Evolutionary conservation across 2,329 filamentous ascomycete genomes (phyloP), one percentile per base, ranked within the genome.

Genomic region (Lasiodiplodia sp.): DNA sequence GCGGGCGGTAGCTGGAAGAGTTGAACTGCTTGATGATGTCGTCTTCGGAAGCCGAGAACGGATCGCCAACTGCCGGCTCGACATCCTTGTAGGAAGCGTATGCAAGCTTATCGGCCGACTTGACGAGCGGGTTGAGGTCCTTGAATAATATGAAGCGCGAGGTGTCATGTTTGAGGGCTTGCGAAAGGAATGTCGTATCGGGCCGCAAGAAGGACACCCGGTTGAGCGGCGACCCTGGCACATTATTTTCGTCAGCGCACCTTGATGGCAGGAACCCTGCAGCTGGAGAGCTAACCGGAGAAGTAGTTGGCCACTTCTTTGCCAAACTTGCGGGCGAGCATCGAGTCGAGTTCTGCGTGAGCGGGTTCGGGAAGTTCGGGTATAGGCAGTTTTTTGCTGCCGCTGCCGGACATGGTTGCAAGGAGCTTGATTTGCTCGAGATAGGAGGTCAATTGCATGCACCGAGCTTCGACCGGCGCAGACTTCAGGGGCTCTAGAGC

Each of bases 291-390:
- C 47, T 52, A 64, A 82, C 82, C 85, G 62, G 91, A 89, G 81
- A 94, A 96, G 86, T 96, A 96, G 81, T 95, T 96, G 77, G 90
- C 87, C 70, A 92, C 85, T 80, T 95, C 92, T 72, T 87, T 89
- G 79, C 92, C 92, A 80, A 94, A 95, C 77, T 90, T 92, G 69
- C 88, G 85, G 73, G 89, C 88, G 75, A 96, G 84, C 89, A 93
- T 93, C 47, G 87, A 88, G 77, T 90, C 88, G 73, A 86, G 80
- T 71, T 86, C 82, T 68, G 84, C 79, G 78, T 89, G 86, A 47
- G 86, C 86, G 64, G 88, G 87, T 72, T 84, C 82, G 34, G 88
- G 88, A 66, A 89, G 82, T 67, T 82, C 80, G 57, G 84, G 84
- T 66, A 76, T 75, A 25, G 79, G 77, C 12, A 74, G 71, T 38